These are phyloP conservation scores for Aspergillus incahuasiensis DNA, from an alignment of 495 filamentous ascomycete genomes.

Conservation along the genomic window DNA sequence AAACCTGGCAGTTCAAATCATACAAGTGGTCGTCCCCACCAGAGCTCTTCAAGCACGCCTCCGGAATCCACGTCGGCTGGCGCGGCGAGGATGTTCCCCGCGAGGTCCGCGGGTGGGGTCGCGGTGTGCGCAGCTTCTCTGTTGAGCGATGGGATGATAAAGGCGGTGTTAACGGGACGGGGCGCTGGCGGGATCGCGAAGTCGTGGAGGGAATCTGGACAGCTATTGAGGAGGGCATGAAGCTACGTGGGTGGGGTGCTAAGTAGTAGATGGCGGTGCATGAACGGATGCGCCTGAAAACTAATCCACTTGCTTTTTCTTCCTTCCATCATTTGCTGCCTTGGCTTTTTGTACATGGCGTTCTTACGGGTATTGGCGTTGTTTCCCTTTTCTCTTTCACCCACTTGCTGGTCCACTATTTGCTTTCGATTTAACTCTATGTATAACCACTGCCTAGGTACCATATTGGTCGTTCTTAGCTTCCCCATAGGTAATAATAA, in stretches of 20 bases:
- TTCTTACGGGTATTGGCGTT: slow-evolving; percentile 4
- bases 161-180: slow-evolving; percentile 46
- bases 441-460: background rate
- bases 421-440: background rate
- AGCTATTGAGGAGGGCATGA: slow-evolving; percentile 84
- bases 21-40: slow-evolving; percentile 92
- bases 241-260: slow-evolving; percentile 70
- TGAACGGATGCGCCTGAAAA: background rate
- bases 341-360: background rate
- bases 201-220: slow-evolving; percentile 93
- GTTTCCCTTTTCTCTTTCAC: no score
- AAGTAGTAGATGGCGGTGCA: slow-evolving; percentile 18
- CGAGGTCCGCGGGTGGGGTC: slow-evolving; percentile 75
- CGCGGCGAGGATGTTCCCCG: slow-evolving; percentile 75
- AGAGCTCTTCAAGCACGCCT: slow-evolving; percentile 83
- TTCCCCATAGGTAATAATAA: background rate
- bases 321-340: background rate
- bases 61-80: slow-evolving; percentile 90
- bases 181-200: slow-evolving; percentile 87
- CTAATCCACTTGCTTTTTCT: background rate
- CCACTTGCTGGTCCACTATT: background rate
- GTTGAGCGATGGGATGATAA: slow-evolving; percentile 77
- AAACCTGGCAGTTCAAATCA: slow-evolving; percentile 97
- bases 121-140: slow-evolving; percentile 66
- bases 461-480: background rate